These are phyloP conservation scores for Starmerella gropengiesseri DNA, from an alignment of 805 yeast species.

Conservation along the genomic window DNA sequence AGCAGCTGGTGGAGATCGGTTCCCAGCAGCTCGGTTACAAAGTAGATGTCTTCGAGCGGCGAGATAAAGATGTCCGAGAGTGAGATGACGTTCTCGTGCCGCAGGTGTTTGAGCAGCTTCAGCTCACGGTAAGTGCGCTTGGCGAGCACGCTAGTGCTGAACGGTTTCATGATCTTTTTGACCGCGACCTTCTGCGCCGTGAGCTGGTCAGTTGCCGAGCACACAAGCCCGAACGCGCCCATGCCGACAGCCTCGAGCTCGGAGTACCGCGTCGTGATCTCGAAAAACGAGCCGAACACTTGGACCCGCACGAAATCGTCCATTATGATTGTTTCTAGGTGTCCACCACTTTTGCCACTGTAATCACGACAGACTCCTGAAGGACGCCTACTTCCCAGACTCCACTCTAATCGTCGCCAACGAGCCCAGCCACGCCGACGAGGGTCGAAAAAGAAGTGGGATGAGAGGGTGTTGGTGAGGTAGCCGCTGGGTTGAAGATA, in stretches of 20 bases:
- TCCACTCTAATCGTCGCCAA: no score
- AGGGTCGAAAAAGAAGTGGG: no score
- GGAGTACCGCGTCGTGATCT: slow-evolving; percentile 41
- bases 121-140: slow-evolving; percentile 94
- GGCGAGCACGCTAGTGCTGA: slow-evolving; percentile 85
- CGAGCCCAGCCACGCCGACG: no score
- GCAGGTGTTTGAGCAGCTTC: slow-evolving; percentile 79
- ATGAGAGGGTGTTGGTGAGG: no score
- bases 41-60: slow-evolving; percentile 88
- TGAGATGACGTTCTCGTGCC: slow-evolving; percentile 89
- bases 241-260: slow-evolving; percentile 96
- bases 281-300: slow-evolving; percentile 25
- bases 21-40: slow-evolving; percentile 94
- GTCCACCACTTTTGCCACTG: background rate
- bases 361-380: background rate
- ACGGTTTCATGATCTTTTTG: slow-evolving; percentile 95
- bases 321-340: slow-evolving; percentile 8
- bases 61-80: slow-evolving; percentile 87
- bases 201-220: slow-evolving; percentile 86
- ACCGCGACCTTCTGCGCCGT: slow-evolving; percentile 92
- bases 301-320: slow-evolving; percentile 26
- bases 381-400: no score
- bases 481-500: no score
- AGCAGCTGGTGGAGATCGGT: slow-evolving; percentile 87
- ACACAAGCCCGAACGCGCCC: slow-evolving; percentile 98